Conservation (phyloP, 108 stramenopile species). For the Aurantiochytrium sp. region DNA sequence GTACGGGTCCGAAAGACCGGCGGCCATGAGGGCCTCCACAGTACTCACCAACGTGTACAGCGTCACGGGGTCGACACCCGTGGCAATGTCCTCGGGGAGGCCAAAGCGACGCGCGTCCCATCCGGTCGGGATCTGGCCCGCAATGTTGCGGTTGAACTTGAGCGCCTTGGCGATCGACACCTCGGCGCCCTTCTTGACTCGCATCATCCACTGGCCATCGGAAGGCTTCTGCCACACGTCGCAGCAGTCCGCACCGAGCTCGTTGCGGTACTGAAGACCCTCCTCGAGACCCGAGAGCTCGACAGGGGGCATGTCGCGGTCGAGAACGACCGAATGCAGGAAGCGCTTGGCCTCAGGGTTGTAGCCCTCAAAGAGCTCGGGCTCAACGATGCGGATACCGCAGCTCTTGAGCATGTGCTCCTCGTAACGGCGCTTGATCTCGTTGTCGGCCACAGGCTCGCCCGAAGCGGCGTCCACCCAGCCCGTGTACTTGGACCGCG, state of each 20-base stretch:
- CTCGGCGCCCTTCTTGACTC: not conserved
- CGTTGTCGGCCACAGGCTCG: constrained; percentile 4
- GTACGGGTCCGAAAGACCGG: constrained; percentile 21
- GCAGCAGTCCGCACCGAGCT: constrained; percentile 2
- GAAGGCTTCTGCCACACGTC: not conserved
- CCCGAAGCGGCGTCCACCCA: constrained; percentile 18
- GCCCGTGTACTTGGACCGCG: not conserved
- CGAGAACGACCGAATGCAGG: not conserved
- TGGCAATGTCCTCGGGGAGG: constrained; percentile 12
- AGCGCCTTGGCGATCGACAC: constrained; percentile 3
- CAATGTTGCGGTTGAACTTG: constrained; percentile 11
- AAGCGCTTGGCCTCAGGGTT: not conserved
- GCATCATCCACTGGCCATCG: constrained; percentile 17
- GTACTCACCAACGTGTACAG: constrained; percentile 19
- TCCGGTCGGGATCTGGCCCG: constrained; percentile 26
- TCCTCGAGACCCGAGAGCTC: constrained; percentile 9
- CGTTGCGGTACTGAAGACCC: constrained; percentile 6
- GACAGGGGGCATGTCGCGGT: constrained; percentile 17
- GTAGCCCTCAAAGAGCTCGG: constrained; percentile 19
- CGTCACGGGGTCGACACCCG: constrained; percentile 11
- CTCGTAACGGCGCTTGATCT: constrained; percentile 17
- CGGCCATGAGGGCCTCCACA: constrained; percentile 11
- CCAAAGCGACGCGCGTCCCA: constrained; percentile 20
- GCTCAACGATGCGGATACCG: constrained; percentile 22
- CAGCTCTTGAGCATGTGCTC: constrained; percentile 8